Evolutionary conservation across 2,329 filamentous ascomycete species (phyloP).

Genomic region (Colletotrichum sojae): DNA sequence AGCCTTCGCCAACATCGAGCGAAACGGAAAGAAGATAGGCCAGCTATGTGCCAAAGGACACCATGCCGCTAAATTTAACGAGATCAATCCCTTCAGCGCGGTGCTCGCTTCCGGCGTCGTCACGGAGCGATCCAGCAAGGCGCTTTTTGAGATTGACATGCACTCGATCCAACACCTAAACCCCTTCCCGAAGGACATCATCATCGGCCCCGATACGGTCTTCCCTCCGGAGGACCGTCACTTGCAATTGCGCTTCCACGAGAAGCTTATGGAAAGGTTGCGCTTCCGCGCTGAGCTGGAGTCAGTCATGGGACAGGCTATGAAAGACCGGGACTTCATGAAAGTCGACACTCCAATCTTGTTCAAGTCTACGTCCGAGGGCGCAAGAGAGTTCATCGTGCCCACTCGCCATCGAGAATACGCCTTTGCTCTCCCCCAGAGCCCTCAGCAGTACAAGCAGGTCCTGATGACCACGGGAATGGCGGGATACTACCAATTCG

Average conservation of each 20-base stretch:
- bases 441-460: slow-evolving; percentile 98
- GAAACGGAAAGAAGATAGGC: slow-evolving; percentile 55
- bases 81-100: slow-evolving; percentile 65
- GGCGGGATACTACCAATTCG: slow-evolving; percentile 89
- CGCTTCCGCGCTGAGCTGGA: slow-evolving; percentile 75
- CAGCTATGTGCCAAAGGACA: slow-evolving; percentile 61
- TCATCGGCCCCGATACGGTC: slow-evolving; percentile 80
- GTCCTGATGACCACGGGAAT: slow-evolving; percentile 95
- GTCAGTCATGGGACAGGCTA: slow-evolving; percentile 65
- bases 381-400: slow-evolving; percentile 93
- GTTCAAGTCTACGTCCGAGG: slow-evolving; percentile 98
- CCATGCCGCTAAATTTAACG: slow-evolving; percentile 57
- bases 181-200: slow-evolving; percentile 80
- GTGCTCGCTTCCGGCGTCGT: slow-evolving; percentile 62
- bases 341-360: slow-evolving; percentile 94
- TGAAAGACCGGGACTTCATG: slow-evolving; percentile 73
- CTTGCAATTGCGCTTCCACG: slow-evolving; percentile 85
- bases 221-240: slow-evolving; percentile 85
- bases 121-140: slow-evolving; percentile 13
- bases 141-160: slow-evolving; percentile 71
- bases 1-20: slow-evolving; percentile 73
- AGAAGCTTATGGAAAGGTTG: slow-evolving; percentile 76
- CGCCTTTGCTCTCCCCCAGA: slow-evolving; percentile 94
- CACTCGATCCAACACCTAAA: slow-evolving; percentile 78
- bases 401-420: slow-evolving; percentile 82